Conservation (phyloP, 352 stramenopile species). For the Stramenopiles sp. region DNA sequence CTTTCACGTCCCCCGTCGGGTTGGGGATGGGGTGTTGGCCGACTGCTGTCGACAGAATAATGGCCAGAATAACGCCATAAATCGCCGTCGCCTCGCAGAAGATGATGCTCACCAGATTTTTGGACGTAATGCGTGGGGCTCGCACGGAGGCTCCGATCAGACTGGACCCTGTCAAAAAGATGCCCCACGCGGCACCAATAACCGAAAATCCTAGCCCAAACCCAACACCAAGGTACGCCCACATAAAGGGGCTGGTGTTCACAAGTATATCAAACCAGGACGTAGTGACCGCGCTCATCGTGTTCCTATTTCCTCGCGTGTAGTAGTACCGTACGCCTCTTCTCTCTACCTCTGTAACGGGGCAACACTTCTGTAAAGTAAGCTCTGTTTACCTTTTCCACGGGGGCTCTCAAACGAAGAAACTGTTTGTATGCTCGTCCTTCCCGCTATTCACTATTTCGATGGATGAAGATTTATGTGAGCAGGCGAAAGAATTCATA, state of each 20-base stretch:
- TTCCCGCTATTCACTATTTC: too few species aligned
- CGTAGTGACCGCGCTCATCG: background rate
- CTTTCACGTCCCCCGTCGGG: background rate
- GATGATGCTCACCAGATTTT: conserved; percentile 99
- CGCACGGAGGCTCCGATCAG: conserved; percentile 93
- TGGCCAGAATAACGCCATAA: conserved; percentile 98
- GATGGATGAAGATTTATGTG: too few species aligned
- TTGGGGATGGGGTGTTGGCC: background rate
- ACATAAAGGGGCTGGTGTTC: conserved; percentile 94
- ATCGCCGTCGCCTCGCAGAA: conserved; percentile 99
- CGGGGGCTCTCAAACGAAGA: too few species aligned
- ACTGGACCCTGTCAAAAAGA: conserved; percentile 77
- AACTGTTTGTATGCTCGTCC: too few species aligned
- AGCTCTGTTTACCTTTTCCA: too few species aligned
- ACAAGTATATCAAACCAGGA: conserved; percentile 77
- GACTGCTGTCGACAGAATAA: conserved; percentile 73
- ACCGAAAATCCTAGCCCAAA: conserved; percentile 88
- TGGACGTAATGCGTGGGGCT: conserved; percentile 89
- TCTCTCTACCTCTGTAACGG: too few species aligned
- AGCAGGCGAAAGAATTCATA: too few species aligned
- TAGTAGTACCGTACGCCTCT: too few species aligned
- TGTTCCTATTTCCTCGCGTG: too few species aligned
- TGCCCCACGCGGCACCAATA: conserved; percentile 80
- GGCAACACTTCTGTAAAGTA: too few species aligned
- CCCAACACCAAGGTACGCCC: conserved; percentile 87